phyloP scores from a whole-genome alignment of 495 filamentous ascomycete species.

The Sporormia fimetaria region DNA sequence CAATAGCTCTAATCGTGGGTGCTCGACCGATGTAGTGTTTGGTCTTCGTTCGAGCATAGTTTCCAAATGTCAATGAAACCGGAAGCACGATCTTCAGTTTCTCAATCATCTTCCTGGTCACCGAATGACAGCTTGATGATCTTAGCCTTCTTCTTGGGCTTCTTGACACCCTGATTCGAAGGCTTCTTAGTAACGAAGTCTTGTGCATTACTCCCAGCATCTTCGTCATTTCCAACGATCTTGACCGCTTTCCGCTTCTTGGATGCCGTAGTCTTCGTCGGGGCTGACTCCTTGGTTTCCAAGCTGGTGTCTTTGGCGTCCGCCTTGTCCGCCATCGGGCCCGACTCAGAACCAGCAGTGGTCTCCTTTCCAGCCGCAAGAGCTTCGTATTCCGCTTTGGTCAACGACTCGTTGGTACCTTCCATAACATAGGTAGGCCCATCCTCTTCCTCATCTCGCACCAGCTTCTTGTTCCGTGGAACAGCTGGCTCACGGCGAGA shows the following conservation, averaged over 20 bases:
- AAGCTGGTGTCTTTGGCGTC: not conserved
- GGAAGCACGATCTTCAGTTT: too few species aligned
- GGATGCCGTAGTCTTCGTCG: constrained; percentile 12
- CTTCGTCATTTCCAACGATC: constrained; percentile 25
- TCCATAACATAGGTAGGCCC: constrained; percentile 41
- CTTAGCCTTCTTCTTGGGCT: constrained; percentile 35
- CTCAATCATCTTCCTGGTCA: constrained; percentile 24
- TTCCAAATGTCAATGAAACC: too few species aligned
- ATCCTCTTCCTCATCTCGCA: constrained; percentile 36
- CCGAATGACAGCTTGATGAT: constrained; percentile 33
- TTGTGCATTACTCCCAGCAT: constrained; percentile 9
- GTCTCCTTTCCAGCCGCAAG: constrained; percentile 25
- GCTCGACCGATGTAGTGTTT: too few species aligned
- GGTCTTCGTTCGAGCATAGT: too few species aligned
- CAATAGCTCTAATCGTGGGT: too few species aligned
- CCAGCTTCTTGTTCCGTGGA: constrained; percentile 32
- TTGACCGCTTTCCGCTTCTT: constrained; percentile 33
- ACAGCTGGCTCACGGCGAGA: constrained; percentile 34
- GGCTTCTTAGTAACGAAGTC: constrained; percentile 1
- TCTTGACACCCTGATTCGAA: constrained; percentile 19
- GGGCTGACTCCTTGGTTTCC: not conserved
- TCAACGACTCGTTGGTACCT: constrained; percentile 35
- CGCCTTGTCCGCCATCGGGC: not conserved
- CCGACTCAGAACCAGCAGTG: not conserved
- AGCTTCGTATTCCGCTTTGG: constrained; percentile 36